phyloP scores from a whole-genome alignment of 164 flowering plant species.

The Amborella trichopoda region DNA sequence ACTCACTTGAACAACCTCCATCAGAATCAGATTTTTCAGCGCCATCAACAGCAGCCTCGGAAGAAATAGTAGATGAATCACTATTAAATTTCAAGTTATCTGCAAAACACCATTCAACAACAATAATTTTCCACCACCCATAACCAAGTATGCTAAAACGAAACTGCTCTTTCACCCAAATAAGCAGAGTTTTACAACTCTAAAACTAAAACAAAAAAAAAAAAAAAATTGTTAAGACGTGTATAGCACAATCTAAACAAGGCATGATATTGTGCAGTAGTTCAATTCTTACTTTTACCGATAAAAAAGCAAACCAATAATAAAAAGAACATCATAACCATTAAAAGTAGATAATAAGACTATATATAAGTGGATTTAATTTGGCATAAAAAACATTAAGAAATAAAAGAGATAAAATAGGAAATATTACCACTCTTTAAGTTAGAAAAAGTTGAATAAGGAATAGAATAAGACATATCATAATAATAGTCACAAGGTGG shows the following conservation, averaged over 20 bases:
- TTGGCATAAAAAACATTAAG: background rate
- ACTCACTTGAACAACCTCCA: background rate
- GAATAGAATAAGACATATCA: slow-evolving; percentile 36
- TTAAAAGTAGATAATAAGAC: background rate
- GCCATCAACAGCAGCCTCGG: slow-evolving; percentile 15
- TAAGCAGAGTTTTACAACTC: background rate
- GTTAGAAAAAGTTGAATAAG: slow-evolving; percentile 28
- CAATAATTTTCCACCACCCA: background rate
- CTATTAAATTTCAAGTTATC: slow-evolving; percentile 8
- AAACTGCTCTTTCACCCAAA: background rate
- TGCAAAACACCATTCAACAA: background rate
- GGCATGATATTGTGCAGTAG: too few species aligned
- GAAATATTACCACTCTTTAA: slow-evolving; percentile 20
- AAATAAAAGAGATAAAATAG: background rate
- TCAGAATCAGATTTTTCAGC: slow-evolving; percentile 9
- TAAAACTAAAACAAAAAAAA: background rate
- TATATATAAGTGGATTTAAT: background rate
- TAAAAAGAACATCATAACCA: too few species aligned
- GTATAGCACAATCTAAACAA: background rate
- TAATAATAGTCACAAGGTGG: slow-evolving; percentile 42
- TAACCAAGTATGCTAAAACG: background rate
- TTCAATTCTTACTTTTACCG: too few species aligned
- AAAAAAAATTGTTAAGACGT: background rate
- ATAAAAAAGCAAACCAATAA: too few species aligned
- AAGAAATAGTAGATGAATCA: slow-evolving; percentile 27